Percentiles rank a stretch among this genome's conserved stretches.
Conservation (phyloP, 331 rosid species). For the Erythrophleum ivorense region DNA sequence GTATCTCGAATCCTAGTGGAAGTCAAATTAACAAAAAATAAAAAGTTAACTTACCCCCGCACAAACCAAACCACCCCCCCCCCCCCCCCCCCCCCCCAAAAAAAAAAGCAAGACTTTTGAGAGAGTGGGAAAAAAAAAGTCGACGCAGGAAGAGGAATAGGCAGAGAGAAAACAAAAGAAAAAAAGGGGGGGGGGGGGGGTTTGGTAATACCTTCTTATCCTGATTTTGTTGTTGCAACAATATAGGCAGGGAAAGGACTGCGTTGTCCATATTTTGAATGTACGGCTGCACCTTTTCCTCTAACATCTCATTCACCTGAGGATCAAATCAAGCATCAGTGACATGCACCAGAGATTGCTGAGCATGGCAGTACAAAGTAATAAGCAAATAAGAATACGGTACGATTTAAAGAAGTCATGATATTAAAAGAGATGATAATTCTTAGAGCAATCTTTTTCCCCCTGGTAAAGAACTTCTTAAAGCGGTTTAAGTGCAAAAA, state of each 20-base stretch:
- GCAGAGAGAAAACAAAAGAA: background rate
- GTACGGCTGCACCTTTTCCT: slow-evolving; percentile 81
- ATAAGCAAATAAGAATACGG: background rate
- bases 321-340: slow-evolving; percentile 38
- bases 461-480: background rate
- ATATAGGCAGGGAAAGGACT: slow-evolving; percentile 72
- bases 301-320: slow-evolving; percentile 85
- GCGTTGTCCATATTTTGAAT: slow-evolving; percentile 50
- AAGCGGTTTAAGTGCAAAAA: slow-evolving; percentile 7
- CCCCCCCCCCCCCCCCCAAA: no score
- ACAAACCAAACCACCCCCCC: no score
- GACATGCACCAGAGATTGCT: slow-evolving; percentile 13
- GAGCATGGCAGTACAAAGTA: background rate
- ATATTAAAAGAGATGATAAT: slow-evolving; percentile 7
- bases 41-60: no score
- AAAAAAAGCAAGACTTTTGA: background rate
- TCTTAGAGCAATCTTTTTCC: background rate
- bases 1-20: no score
- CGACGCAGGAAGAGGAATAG: background rate
- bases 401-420: background rate
- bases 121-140: background rate
- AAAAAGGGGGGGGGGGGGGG: background rate
- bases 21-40: no score
- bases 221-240: slow-evolving; percentile 60
- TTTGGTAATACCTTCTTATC: slow-evolving; percentile 47